Base-by-base conservation (phyloP, 2,329 filamentous ascomycete species). In the Metarhizium humberi region DNA sequence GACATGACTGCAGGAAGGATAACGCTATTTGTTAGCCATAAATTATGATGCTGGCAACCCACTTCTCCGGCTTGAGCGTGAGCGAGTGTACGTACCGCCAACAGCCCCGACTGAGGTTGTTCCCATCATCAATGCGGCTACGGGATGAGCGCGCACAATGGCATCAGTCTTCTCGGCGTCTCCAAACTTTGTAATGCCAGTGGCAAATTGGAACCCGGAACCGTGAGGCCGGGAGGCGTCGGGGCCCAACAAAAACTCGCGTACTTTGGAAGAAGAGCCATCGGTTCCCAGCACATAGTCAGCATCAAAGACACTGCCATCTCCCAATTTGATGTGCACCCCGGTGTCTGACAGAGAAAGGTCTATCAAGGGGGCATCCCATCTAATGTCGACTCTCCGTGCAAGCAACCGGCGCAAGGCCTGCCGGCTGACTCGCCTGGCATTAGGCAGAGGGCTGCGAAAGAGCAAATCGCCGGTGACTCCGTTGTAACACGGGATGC, bases 401-500 rank as follows among this genome's bases (percentile, higher is more conserved):
- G 65, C 58, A 6, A 74, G 60, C 2, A 73, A 58, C 2, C 55
- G 53, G 11, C 71, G 67, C 50, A 73, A 53, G n/a, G 63, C 60
- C 53, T 64, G 64, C 4, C 71, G 64, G 38, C 66, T 68, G 2
- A 73, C 60, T n/a, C 70, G 68, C 45, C 71, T 59, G 1, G 66
- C 62, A 3, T 66, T 68, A 6, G 69, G 66, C 36, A 67, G 64
- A 5, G 62, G 61, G 53, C 63, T 70, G 43, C 55, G 61, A 61
- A 73, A 71, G 5, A 74, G 61, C 8, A 69, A 50, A 29, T 69
- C 62, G 47, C 71, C 71, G 2, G 69, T 73, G 14, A 66, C 54
- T 30, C 70, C 68, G 55, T 67, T 67, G 56, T 67, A 69, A 13
- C 63, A 62, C 2, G 67, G 65, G 2, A 73, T 54, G 47, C 56